phyloP scores from a whole-genome alignment of 805 yeast species.

The Metschnikowia kofuensis region DNA sequence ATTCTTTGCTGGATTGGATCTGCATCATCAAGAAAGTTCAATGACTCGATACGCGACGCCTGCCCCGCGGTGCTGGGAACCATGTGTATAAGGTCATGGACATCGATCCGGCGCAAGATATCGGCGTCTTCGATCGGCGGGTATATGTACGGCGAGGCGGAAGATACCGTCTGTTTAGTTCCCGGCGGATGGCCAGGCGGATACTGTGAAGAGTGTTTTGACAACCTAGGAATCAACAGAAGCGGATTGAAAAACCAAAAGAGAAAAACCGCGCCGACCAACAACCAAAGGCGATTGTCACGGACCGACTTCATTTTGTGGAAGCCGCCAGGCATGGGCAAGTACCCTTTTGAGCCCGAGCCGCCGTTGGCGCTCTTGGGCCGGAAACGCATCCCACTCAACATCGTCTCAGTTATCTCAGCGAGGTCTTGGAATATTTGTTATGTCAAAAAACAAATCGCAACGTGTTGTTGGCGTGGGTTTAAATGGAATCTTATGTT shows the following conservation, averaged over 20 bases:
- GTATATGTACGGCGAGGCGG: conserved; percentile 54
- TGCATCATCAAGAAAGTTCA: conserved; percentile 44
- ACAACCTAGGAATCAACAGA: neutral
- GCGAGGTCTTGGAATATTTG: neutral
- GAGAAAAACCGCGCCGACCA: conserved; percentile 6
- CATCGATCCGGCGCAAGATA: conserved; percentile 52
- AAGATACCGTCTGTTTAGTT: conserved; percentile 34
- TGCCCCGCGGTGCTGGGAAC: conserved; percentile 19
- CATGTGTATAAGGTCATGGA: conserved; percentile 37
- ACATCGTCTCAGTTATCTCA: neutral
- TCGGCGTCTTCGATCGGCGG: conserved; percentile 78
- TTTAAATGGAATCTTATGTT: neutral
- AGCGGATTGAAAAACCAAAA: conserved; percentile 16
- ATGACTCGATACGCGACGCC: conserved; percentile 24
- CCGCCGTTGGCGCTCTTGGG: conserved; percentile 12
- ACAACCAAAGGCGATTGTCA: conserved; percentile 5
- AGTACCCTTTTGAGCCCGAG: conserved; percentile 7
- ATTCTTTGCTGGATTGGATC: conserved; percentile 30
- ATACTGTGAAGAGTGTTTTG: conserved; percentile 15
- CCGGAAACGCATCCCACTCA: conserved; percentile 16
- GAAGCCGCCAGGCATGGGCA: conserved; percentile 12
- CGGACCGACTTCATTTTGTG: conserved; percentile 6
- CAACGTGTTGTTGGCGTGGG: neutral
- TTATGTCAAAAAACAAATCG: neutral
- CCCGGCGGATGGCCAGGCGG: conserved; percentile 36